A percentile compares a stretch with the other conserved stretches of the same genome.
phyloP scores from a whole-genome alignment of 306 rosid genomes.

The Urtica urens region DNA sequence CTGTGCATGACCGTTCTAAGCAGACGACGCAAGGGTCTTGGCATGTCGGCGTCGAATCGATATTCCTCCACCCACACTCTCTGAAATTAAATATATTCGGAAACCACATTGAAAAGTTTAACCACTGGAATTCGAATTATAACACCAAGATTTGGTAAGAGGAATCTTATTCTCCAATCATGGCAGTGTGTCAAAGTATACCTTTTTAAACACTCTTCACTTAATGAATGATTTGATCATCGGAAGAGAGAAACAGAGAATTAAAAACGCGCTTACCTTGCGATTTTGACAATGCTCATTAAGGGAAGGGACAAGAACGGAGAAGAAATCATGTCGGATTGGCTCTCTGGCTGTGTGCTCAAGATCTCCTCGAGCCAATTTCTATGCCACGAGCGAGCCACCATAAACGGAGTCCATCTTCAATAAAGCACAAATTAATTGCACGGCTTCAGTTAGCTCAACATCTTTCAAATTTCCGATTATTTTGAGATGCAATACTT shows the following conservation, averaged over 20 bases:
- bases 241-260: too few species aligned
- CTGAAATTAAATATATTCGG: slow-evolving; percentile 30
- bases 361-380: slow-evolving; percentile 69
- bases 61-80: slow-evolving; percentile 80
- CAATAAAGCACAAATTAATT: slow-evolving; percentile 18
- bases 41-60: slow-evolving; percentile 41
- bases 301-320: slow-evolving; percentile 79
- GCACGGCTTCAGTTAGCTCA: slow-evolving; percentile 10
- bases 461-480: slow-evolving; percentile 6
- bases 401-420: slow-evolving; percentile 89
- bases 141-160: too few species aligned
- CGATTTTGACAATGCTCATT: slow-evolving; percentile 80
- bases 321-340: slow-evolving; percentile 45
- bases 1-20: slow-evolving; percentile 81
- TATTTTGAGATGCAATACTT: too few species aligned
- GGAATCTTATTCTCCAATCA: too few species aligned
- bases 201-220: too few species aligned
- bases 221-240: too few species aligned
- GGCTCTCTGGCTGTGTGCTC: slow-evolving; percentile 36
- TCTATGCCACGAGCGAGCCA: slow-evolving; percentile 88
- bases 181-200: too few species aligned
- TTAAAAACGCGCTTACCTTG: too few species aligned
- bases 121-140: too few species aligned
- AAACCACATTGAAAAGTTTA: background rate
- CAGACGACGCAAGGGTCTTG: slow-evolving; percentile 91